These are phyloP conservation scores for Ustilago hordei DNA, from an alignment of 1,284 basidiomycete genomes.

Conservation along the genomic window DNA sequence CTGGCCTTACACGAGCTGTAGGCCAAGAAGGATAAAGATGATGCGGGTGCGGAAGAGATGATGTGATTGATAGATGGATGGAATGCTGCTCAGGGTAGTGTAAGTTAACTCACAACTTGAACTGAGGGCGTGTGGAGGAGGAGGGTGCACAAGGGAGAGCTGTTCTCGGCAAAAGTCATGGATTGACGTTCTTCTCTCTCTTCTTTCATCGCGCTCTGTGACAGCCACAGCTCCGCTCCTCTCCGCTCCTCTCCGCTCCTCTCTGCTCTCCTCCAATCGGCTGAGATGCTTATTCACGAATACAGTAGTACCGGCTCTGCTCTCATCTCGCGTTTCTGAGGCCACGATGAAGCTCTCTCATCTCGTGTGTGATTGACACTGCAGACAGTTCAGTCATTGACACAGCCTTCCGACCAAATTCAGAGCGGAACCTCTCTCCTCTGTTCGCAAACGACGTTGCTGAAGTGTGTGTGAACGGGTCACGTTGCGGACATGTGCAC, in stretches of 20 bases:
- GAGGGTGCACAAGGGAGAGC: slow-evolving; percentile 2
- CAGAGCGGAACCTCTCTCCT: not conserved
- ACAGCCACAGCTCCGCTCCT: not conserved
- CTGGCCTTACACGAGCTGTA: not conserved
- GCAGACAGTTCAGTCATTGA: too few relatives aligned
- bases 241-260: not conserved
- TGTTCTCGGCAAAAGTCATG: slow-evolving; percentile 6
- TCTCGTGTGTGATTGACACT: too few relatives aligned
- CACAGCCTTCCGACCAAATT: too few relatives aligned
- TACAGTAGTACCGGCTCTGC: not conserved
- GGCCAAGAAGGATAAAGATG: not conserved
- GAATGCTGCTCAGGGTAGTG: not conserved
- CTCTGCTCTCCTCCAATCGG: not conserved
- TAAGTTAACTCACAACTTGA: not conserved
- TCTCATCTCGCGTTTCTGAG: not conserved
- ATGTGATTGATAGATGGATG: not conserved
- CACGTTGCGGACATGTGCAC: not conserved
- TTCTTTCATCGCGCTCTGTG: not conserved
- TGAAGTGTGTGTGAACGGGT: too few relatives aligned
- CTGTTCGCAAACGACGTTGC: too few relatives aligned
- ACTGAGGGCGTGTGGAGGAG: not conserved
- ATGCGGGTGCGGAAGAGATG: not conserved
- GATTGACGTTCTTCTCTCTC: slow-evolving; percentile 1
- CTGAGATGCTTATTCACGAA: not conserved
- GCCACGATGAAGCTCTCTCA: too few relatives aligned